phyloP scores from a whole-genome alignment of 2,329 filamentous ascomycete genomes.

The Aspergillus aculeatinus region DNA sequence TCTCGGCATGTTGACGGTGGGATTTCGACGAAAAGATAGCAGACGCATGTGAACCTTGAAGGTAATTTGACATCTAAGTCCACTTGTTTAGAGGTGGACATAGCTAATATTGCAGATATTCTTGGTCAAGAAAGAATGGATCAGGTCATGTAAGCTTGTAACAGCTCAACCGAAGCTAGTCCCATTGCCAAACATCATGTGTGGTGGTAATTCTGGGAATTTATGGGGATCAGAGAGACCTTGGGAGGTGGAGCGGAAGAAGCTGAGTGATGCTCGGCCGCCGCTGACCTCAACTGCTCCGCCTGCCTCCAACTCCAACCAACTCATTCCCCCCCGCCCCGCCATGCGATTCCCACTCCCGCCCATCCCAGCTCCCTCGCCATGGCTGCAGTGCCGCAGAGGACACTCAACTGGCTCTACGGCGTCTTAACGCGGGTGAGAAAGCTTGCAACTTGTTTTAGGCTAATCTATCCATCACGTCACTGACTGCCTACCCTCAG shows the following conservation, averaged over 20 bases:
- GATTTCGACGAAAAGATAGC: too few relatives aligned
- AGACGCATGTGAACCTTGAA: too few relatives aligned
- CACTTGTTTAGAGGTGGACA: background rate
- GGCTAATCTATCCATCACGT: slow-evolving; percentile 3
- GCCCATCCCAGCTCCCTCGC: slow-evolving; percentile 15
- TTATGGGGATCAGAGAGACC: too few relatives aligned
- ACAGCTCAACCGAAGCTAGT: background rate
- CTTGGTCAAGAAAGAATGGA: background rate
- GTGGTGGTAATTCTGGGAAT: background rate
- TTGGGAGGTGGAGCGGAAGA: slow-evolving; percentile 2
- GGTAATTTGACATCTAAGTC: background rate
- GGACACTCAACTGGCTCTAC: slow-evolving; percentile 92
- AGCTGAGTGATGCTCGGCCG: slow-evolving; percentile 1
- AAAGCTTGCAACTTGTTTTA: background rate
- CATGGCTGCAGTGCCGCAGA: slow-evolving; percentile 74
- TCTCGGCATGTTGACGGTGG: too few relatives aligned
- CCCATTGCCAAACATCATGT: background rate
- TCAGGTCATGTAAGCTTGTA: too few relatives aligned
- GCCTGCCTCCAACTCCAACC: slow-evolving; percentile 6
- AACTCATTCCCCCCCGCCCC: slow-evolving; percentile 1
- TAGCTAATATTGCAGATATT: background rate
- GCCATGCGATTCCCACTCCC: slow-evolving; percentile 3
- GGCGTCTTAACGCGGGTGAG: slow-evolving; percentile 76
- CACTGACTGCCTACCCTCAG: slow-evolving; percentile 18
- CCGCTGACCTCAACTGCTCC: background rate